Evolutionary conservation across 371 early-diverging fungal species (phyloP).

Genomic region (Mucor saturninus): DNA sequence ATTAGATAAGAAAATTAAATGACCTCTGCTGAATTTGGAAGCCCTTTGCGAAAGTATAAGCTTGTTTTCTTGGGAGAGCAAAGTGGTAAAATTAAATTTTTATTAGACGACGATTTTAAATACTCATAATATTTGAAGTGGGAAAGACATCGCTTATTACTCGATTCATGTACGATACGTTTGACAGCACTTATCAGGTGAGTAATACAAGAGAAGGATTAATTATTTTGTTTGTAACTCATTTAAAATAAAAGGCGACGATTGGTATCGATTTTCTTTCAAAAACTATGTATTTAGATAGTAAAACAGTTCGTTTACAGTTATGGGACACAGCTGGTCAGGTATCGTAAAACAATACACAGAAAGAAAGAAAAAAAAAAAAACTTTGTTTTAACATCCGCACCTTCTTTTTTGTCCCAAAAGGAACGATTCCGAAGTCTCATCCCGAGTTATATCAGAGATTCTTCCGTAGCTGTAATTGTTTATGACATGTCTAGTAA

Average conservation of each 20-base stretch:
- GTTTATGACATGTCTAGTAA: constrained; percentile 96
- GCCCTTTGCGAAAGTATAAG: constrained; percentile 84
- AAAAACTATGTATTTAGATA: constrained; percentile 98
- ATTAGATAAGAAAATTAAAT: constrained; percentile 12
- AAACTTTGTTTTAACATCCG: constrained; percentile 1
- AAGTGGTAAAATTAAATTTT: constrained; percentile 69
- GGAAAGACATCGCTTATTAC: constrained; percentile 99
- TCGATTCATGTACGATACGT: constrained; percentile 97
- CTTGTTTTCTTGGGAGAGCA: constrained; percentile 94
- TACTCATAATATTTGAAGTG: constrained; percentile 51
- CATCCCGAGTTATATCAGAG: constrained; percentile 98
- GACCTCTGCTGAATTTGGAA: constrained; percentile 36
- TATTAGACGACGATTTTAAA: neutral
- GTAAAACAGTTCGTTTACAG: constrained; percentile 96
- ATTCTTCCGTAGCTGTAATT: constrained; percentile 97
- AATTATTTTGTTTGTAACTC: neutral
- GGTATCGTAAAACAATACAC: constrained; percentile 53
- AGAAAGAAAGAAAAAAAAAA: neutral
- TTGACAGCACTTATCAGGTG: constrained; percentile 94
- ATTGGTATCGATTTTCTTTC: constrained; percentile 99
- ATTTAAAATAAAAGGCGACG: constrained; percentile 79
- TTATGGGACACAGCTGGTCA: constrained; percentile 99
- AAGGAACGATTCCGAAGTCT: constrained; percentile 96
- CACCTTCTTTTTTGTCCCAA: constrained; percentile 1
- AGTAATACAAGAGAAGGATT: neutral